These are phyloP conservation scores for Podila verticillata DNA, from an alignment of 192 early-diverging fungal genomes.

Conservation along the genomic window DNA sequence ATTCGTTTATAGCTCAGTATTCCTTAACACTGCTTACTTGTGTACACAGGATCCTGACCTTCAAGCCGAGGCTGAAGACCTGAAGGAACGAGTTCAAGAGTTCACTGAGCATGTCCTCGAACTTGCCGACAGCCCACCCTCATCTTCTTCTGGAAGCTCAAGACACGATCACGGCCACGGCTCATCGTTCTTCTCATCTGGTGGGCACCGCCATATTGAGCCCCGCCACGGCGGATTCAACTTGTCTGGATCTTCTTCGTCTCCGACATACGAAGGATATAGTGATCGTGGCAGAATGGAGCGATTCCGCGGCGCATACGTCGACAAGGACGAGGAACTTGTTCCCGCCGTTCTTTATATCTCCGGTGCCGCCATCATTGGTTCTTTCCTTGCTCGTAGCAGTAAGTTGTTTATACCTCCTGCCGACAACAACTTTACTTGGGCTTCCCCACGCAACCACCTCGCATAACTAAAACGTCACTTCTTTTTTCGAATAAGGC, in stretches of 20 bases:
- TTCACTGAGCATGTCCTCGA: slow-evolving; percentile 39
- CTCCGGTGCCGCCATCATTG: slow-evolving; percentile 24
- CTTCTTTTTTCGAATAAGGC: slow-evolving; percentile 21
- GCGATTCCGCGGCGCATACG: slow-evolving; percentile 16
- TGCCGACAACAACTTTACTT: background rate
- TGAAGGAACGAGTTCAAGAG: slow-evolving; percentile 45
- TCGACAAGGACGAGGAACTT: slow-evolving; percentile 25
- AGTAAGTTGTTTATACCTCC: slow-evolving; percentile 17
- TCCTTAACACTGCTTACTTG: too few species aligned
- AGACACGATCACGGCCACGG: slow-evolving; percentile 15
- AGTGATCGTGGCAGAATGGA: background rate
- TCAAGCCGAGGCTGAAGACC: slow-evolving; percentile 19
- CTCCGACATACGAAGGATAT: background rate
- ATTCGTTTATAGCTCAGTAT: background rate
- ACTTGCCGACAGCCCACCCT: slow-evolving; percentile 28
- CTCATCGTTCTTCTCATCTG: slow-evolving; percentile 14
- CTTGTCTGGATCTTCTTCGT: background rate
- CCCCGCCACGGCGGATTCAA: slow-evolving; percentile 7
- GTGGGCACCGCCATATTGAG: background rate
- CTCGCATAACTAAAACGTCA: background rate
- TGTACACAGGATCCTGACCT: slow-evolving; percentile 18
- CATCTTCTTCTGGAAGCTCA: background rate
- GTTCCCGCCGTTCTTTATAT: slow-evolving; percentile 38
- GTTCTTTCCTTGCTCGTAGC: slow-evolving; percentile 34
- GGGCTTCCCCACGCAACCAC: too few species aligned